Percentiles rank a stretch among this genome's conserved stretches.
Conservation (phyloP, 2,329 filamentous ascomycete genomes). For the Phaeosphaeria sp. region DNA sequence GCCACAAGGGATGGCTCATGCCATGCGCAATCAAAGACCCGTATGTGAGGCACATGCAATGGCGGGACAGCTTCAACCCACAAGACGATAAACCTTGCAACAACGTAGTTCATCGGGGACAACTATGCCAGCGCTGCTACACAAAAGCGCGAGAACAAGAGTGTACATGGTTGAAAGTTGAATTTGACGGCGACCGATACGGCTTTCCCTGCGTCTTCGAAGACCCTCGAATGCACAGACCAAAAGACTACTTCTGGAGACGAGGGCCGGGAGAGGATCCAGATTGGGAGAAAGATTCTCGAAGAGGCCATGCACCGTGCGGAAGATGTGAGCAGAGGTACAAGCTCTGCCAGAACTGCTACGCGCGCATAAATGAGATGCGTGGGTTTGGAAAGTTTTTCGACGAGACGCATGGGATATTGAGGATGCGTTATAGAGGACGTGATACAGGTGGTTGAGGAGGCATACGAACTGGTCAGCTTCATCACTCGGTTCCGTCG, state of each 20-base stretch:
- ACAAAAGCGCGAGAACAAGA: slow-evolving; percentile 24
- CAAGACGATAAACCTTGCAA: slow-evolving; percentile 24
- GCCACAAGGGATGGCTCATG: slow-evolving; percentile 23
- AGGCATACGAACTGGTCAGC: background rate
- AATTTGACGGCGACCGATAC: slow-evolving; percentile 29
- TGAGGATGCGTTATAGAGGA: background rate
- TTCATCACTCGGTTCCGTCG: background rate
- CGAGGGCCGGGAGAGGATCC: slow-evolving; percentile 28
- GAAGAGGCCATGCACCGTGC: slow-evolving; percentile 23
- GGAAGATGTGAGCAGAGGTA: slow-evolving; percentile 20
- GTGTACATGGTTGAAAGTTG: slow-evolving; percentile 21
- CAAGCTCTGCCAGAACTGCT: slow-evolving; percentile 32
- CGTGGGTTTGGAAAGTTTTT: slow-evolving; percentile 30
- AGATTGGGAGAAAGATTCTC: slow-evolving; percentile 31
- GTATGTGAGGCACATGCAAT: slow-evolving; percentile 20
- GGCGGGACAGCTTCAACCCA: slow-evolving; percentile 30
- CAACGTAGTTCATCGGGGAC: slow-evolving; percentile 26
- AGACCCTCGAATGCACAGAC: slow-evolving; percentile 18
- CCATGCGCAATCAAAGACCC: slow-evolving; percentile 33
- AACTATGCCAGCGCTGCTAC: slow-evolving; percentile 30
- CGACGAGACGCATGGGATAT: slow-evolving; percentile 6
- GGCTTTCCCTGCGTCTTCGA: slow-evolving; percentile 32
- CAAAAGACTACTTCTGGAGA: slow-evolving; percentile 26
- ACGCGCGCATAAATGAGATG: slow-evolving; percentile 32
- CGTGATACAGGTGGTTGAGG: background rate